Percentiles rank a stretch among this genome's conserved stretches.
phyloP scores from a whole-genome alignment of 768 basidiomycete species.

The Leccinellum albellum region DNA sequence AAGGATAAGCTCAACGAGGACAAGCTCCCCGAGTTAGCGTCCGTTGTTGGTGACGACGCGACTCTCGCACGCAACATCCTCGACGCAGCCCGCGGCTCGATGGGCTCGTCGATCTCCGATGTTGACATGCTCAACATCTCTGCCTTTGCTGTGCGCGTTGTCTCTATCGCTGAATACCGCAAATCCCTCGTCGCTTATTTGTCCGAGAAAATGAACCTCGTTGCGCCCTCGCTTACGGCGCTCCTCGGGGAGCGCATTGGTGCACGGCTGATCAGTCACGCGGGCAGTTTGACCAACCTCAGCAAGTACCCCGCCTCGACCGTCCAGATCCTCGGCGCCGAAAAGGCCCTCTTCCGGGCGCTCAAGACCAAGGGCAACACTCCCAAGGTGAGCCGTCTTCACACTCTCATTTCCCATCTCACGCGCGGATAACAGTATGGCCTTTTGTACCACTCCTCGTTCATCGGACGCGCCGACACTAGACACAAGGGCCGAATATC shows the following conservation, averaged over 20 bases:
- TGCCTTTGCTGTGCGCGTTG: constrained; percentile 84
- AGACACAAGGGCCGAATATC: constrained; percentile 98
- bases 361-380: constrained; percentile 99
- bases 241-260: constrained; percentile 90
- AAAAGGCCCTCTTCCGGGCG: constrained; percentile 96
- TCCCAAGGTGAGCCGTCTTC: constrained; percentile 61
- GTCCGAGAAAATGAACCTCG: constrained; percentile 95
- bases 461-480: constrained; percentile 91
- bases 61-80: constrained; percentile 89
- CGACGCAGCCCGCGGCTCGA: constrained; percentile 90
- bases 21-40: constrained; percentile 72
- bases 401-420: neutral
- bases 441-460: constrained; percentile 94
- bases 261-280: constrained; percentile 90
- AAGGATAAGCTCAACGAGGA: constrained; percentile 79
- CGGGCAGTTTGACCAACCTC: constrained; percentile 92
- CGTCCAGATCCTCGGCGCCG: constrained; percentile 96
- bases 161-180: constrained; percentile 91
- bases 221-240: constrained; percentile 90
- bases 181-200: constrained; percentile 85
- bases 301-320: constrained; percentile 99
- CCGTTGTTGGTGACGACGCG: constrained; percentile 78
- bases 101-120: constrained; percentile 88
- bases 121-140: constrained; percentile 96
- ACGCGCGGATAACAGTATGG: constrained; percentile 70